phyloP scores from a whole-genome alignment of 2,329 filamentous ascomycete species.

The Magnaporthales sp. region DNA sequence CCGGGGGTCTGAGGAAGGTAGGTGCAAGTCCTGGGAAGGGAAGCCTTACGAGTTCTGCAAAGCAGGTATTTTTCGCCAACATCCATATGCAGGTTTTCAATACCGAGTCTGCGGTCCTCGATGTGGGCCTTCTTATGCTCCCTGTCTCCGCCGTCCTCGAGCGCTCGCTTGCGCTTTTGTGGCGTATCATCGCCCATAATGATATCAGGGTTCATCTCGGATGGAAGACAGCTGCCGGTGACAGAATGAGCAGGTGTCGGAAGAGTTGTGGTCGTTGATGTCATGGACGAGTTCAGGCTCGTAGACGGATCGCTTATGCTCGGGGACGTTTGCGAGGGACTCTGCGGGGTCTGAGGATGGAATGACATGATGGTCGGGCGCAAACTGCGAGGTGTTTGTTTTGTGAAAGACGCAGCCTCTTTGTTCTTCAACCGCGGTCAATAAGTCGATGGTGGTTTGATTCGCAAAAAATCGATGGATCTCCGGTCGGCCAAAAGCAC shows the following conservation, averaged over 20 bases:
- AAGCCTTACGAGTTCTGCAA: constrained; percentile 57
- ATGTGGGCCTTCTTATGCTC: constrained; percentile 54
- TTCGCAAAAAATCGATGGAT: neutral
- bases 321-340: constrained; percentile 53
- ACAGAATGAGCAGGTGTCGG: constrained; percentile 57
- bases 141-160: constrained; percentile 47
- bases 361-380: constrained; percentile 49
- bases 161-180: constrained; percentile 53
- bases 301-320: constrained; percentile 42
- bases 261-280: constrained; percentile 41
- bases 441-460: neutral
- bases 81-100: constrained; percentile 57
- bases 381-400: constrained; percentile 12
- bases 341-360: constrained; percentile 60
- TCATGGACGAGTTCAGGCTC: constrained; percentile 43
- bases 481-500: neutral
- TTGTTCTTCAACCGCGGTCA: neutral
- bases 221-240: constrained; percentile 42
- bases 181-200: constrained; percentile 42
- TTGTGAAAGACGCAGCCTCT: neutral
- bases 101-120: constrained; percentile 51
- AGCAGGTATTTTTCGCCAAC: constrained; percentile 60
- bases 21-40: constrained; percentile 26
- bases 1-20: neutral
- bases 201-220: constrained; percentile 32